Conservation (phyloP, 257 asterid genomes). For the Buddleja alternifolia region DNA sequence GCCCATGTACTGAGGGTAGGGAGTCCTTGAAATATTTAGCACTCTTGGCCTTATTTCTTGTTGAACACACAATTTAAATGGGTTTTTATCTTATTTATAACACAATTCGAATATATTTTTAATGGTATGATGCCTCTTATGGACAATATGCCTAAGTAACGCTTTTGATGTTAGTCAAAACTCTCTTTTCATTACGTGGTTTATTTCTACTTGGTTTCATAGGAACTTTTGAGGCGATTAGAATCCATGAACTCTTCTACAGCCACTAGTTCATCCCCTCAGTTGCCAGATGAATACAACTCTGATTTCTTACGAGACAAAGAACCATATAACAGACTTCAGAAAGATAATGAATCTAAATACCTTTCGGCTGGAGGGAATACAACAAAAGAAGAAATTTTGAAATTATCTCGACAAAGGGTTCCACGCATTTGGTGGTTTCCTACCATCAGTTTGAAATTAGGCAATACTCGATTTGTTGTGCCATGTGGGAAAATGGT, state of each 20-base stretch:
- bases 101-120: not conserved
- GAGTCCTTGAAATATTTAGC: not conserved
- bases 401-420: conserved; percentile 52
- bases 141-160: not conserved
- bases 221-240: conserved; percentile 84
- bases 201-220: conserved; percentile 30
- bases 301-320: conserved; percentile 39
- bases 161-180: conserved; percentile 21
- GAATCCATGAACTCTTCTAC: conserved; percentile 52
- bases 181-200: not conserved
- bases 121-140: not conserved
- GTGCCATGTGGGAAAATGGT: conserved; percentile 70
- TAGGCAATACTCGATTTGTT: conserved; percentile 49
- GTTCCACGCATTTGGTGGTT: conserved; percentile 69
- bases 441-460: conserved; percentile 60
- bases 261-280: conserved; percentile 50
- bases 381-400: conserved; percentile 53
- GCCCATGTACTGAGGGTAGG: conserved; percentile 13
- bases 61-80: not conserved
- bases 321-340: conserved; percentile 35
- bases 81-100: not conserved
- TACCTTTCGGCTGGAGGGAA: conserved; percentile 28
- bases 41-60: conserved; percentile 14
- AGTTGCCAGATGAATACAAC: conserved; percentile 39
- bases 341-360: conserved; percentile 40